phyloP scores from a whole-genome alignment of 2,329 filamentous ascomycete species.

The Scortechinia acanthostroma region DNA sequence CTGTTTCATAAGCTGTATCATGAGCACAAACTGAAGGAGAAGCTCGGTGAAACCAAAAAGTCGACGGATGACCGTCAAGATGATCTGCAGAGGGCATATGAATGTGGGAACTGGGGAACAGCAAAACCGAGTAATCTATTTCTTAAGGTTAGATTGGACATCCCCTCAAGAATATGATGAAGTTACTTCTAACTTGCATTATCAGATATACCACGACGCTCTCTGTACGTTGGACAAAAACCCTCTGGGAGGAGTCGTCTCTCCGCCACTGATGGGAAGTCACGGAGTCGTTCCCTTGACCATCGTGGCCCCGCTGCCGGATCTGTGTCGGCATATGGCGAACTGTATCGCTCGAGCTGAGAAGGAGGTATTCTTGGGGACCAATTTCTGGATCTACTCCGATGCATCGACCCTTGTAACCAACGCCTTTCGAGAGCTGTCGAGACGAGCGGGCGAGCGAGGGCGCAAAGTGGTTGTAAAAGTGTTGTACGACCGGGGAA shows the following conservation, averaged over 20 bases:
- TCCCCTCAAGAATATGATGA: background rate
- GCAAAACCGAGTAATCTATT: slow-evolving; percentile 45
- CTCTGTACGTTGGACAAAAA: slow-evolving; percentile 29
- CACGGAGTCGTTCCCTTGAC: slow-evolving; percentile 43
- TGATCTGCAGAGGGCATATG: slow-evolving; percentile 35
- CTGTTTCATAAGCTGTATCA: background rate
- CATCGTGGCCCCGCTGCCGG: slow-evolving; percentile 45
- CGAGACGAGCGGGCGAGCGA: slow-evolving; percentile 38
- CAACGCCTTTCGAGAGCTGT: slow-evolving; percentile 50
- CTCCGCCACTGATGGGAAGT: background rate
- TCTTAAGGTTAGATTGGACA: slow-evolving; percentile 24
- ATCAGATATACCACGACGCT: slow-evolving; percentile 36
- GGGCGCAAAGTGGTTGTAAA: slow-evolving; percentile 44
- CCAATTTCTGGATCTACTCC: slow-evolving; percentile 53
- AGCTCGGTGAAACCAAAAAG: background rate
- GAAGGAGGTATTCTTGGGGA: slow-evolving; percentile 50
- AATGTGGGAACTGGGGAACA: slow-evolving; percentile 46
- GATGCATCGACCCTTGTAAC: slow-evolving; percentile 45
- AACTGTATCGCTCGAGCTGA: slow-evolving; percentile 52
- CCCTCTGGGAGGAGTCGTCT: slow-evolving; percentile 20
- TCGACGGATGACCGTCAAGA: slow-evolving; percentile 11
- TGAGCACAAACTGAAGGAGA: background rate
- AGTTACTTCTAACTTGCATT: background rate
- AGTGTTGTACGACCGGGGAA: slow-evolving; percentile 52
- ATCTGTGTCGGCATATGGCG: slow-evolving; percentile 50